Conservation (phyloP, 2,329 filamentous ascomycete species). For the Trichoderma pleuroti region DNA sequence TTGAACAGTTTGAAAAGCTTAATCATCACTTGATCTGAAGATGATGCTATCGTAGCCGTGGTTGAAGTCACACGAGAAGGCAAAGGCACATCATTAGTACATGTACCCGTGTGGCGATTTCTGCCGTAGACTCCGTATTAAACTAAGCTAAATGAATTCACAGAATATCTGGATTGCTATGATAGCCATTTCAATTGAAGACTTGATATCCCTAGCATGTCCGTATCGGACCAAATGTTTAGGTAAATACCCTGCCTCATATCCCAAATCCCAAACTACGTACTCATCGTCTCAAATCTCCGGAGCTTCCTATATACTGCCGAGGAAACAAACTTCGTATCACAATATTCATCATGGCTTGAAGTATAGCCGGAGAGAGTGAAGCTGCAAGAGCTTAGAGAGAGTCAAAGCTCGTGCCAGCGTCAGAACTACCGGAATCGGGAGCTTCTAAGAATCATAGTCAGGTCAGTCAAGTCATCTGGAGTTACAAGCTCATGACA, state of each 20-base stretch:
- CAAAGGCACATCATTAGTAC: too few species aligned
- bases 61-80: not conserved
- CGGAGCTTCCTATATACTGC: not conserved
- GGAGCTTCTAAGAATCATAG: not conserved
- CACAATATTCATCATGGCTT: not conserved
- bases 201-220: not conserved
- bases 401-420: conserved; percentile 12
- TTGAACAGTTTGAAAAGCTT: not conserved
- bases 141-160: not conserved
- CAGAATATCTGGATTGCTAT: not conserved
- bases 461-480: not conserved
- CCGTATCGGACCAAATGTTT: not conserved
- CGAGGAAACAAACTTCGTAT: not conserved
- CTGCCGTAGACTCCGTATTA: not conserved
- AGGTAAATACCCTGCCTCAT: conserved; percentile 1
- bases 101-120: not conserved
- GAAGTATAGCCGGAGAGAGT: not conserved
- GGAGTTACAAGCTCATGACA: too few species aligned
- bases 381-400: not conserved
- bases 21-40: not conserved
- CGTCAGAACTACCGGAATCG: conserved; percentile 6
- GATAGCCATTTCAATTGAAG: not conserved
- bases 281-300: not conserved
- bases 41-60: not conserved
- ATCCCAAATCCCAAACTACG: not conserved